A percentile compares a stretch with the other conserved stretches of the same genome.
Evolutionary conservation across 768 basidiomycete genomes (phyloP).

Genomic region (Termitomyces sp.): DNA sequence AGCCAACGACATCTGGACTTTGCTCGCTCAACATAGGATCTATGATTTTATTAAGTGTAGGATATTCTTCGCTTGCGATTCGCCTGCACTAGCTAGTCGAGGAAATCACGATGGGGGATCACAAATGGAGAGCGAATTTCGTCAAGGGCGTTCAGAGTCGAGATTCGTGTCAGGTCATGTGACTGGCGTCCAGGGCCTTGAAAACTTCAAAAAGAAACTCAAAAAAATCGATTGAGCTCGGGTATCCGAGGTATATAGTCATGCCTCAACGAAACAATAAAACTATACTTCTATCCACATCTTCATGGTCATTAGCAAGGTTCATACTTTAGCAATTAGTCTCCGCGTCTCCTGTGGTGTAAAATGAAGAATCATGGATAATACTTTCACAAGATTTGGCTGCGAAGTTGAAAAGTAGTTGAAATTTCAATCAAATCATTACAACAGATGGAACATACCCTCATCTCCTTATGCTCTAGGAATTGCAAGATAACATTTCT

Average conservation of each 20-base stretch:
- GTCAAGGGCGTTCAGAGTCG: too few relatives aligned
- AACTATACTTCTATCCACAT: background rate
- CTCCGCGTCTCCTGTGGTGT: slow-evolving; percentile 93
- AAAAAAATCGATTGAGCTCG: too few relatives aligned
- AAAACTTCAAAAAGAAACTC: too few relatives aligned
- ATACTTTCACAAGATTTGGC: slow-evolving; percentile 67
- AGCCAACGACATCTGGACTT: slow-evolving; percentile 53
- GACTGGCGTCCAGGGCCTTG: too few relatives aligned
- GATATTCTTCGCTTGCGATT: too few relatives aligned
- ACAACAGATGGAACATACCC: slow-evolving; percentile 51
- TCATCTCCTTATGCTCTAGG: slow-evolving; percentile 97
- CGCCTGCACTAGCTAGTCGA: too few relatives aligned
- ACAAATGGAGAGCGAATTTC: too few relatives aligned
- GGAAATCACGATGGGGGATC: too few relatives aligned
- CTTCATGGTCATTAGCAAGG: background rate
- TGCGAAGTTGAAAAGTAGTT: background rate
- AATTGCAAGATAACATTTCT: slow-evolving; percentile 97
- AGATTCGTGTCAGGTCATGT: too few relatives aligned
- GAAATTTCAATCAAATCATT: background rate
- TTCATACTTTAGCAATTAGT: slow-evolving; percentile 79
- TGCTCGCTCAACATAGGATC: background rate
- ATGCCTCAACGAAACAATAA: too few relatives aligned
- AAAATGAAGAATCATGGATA: slow-evolving; percentile 90
- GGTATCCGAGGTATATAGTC: background rate
- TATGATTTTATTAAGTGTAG: background rate